Evolutionary conservation across 1,139 yeast species (phyloP).

Genomic region (Suhomyces taliae): DNA sequence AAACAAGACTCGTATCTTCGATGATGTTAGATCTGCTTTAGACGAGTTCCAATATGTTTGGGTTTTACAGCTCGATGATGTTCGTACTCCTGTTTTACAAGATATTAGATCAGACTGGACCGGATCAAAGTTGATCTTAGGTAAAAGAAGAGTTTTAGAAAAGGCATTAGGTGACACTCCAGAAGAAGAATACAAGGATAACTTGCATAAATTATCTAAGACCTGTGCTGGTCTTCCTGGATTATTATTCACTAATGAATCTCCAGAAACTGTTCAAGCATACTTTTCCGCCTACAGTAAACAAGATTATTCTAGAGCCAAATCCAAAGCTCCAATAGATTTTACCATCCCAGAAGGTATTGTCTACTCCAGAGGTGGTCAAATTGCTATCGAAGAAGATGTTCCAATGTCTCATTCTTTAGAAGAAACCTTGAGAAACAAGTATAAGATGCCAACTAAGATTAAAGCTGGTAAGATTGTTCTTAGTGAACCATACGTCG

Average conservation of each 20-base stretch:
- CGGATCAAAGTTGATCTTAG: slow-evolving; percentile 84
- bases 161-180: slow-evolving; percentile 87
- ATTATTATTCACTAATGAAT: slow-evolving; percentile 82
- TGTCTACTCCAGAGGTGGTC: slow-evolving; percentile 94
- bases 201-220: slow-evolving; percentile 67
- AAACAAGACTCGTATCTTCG: slow-evolving; percentile 86
- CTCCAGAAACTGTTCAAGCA: slow-evolving; percentile 77
- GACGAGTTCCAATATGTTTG: slow-evolving; percentile 78
- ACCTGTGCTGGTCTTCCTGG: slow-evolving; percentile 76
- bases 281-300: slow-evolving; percentile 78
- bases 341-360: slow-evolving; percentile 87
- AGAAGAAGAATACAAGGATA: slow-evolving; percentile 88
- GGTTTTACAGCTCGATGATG: slow-evolving; percentile 86
- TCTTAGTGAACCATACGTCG: slow-evolving; percentile 72
- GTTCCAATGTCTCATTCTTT: slow-evolving; percentile 95
- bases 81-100: slow-evolving; percentile 93
- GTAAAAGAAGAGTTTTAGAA: slow-evolving; percentile 89
- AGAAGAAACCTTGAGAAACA: slow-evolving; percentile 88
- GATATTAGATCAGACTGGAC: slow-evolving; percentile 90
- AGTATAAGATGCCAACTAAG: slow-evolving; percentile 86
- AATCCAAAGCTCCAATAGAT: slow-evolving; percentile 76
- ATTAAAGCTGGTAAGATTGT: slow-evolving; percentile 86
- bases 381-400: slow-evolving; percentile 84
- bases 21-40: slow-evolving; percentile 79
- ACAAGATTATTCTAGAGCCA: slow-evolving; percentile 88